phyloP scores from a whole-genome alignment of 2,329 filamentous ascomycete genomes.

The Alternaria burnsii region DNA sequence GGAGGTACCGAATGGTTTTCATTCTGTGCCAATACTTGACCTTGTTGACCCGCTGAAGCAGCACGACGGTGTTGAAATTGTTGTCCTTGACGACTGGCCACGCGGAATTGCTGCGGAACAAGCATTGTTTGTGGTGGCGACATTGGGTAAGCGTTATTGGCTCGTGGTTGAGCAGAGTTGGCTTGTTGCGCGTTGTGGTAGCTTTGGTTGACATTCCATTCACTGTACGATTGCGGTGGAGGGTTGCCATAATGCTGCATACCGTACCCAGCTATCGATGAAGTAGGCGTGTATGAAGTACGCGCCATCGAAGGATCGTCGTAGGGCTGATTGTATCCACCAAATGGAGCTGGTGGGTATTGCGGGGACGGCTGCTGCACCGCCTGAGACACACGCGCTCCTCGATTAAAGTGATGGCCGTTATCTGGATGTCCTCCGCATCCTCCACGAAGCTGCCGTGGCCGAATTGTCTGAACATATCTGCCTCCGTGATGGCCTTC shows the following conservation, averaged over 20 bases:
- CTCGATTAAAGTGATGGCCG: not conserved
- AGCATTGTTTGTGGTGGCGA: not conserved
- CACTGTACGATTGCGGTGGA: not conserved
- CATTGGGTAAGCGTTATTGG: not conserved
- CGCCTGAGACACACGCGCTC: not conserved
- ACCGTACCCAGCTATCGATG: not conserved
- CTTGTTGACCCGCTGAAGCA: not conserved
- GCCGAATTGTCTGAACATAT: not conserved
- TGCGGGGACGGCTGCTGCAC: not conserved
- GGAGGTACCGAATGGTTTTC: not conserved
- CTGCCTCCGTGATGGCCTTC: not conserved
- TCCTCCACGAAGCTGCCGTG: not conserved
- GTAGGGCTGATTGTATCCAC: not conserved
- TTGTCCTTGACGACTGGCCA: not conserved
- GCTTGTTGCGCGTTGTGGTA: not conserved
- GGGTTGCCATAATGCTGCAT: not conserved
- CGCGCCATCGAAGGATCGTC: not conserved
- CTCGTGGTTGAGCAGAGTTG: not conserved
- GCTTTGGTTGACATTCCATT: not conserved
- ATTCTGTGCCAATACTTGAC: not conserved
- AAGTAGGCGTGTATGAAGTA: not conserved
- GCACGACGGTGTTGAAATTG: not conserved
- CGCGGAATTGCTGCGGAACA: not conserved
- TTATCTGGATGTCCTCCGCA: not conserved
- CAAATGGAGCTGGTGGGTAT: not conserved